Evolutionary conservation across 1,139 yeast genomes (phyloP).

Genomic region (Waltiozyma sp.): DNA sequence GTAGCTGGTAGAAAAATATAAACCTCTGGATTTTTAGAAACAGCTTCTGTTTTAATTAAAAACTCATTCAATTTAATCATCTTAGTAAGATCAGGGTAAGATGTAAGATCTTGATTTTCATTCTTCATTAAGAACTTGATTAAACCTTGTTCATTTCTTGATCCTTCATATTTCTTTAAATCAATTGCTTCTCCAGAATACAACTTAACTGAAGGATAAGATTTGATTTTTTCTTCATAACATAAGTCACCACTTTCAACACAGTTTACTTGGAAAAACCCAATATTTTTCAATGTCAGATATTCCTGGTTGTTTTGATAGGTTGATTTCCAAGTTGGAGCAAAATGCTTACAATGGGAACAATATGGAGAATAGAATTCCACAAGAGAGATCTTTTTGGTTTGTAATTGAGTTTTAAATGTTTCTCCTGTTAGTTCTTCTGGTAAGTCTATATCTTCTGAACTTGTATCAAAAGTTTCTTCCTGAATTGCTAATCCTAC

Average conservation of each 20-base stretch:
- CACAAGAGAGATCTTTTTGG: constrained; percentile 20
- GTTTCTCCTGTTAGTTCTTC: background rate
- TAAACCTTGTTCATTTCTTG: constrained; percentile 38
- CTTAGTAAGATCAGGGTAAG: background rate
- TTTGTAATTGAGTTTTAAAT: background rate
- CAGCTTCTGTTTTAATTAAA: background rate
- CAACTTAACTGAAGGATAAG: constrained; percentile 49
- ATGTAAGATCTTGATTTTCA: constrained; percentile 15
- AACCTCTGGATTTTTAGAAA: background rate
- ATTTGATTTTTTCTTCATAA: constrained; percentile 41
- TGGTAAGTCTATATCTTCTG: background rate
- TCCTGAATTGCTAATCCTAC: background rate
- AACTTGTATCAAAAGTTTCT: background rate
- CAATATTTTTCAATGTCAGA: constrained; percentile 33
- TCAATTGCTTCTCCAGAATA: constrained; percentile 40
- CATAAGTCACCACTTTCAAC: constrained; percentile 65
- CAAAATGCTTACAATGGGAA: constrained; percentile 53
- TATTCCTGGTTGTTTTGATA: constrained; percentile 34
- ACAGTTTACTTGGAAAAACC: constrained; percentile 64
- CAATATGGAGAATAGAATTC: constrained; percentile 68
- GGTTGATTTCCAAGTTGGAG: constrained; percentile 55
- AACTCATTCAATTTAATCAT: background rate
- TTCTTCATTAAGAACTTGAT: constrained; percentile 42
- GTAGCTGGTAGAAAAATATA: background rate
- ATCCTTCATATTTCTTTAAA: constrained; percentile 27